Evolutionary conservation across 495 filamentous ascomycete species (phyloP), one percentile per base, ranked within the genome.

Genomic region (Xylaria telfairii): DNA sequence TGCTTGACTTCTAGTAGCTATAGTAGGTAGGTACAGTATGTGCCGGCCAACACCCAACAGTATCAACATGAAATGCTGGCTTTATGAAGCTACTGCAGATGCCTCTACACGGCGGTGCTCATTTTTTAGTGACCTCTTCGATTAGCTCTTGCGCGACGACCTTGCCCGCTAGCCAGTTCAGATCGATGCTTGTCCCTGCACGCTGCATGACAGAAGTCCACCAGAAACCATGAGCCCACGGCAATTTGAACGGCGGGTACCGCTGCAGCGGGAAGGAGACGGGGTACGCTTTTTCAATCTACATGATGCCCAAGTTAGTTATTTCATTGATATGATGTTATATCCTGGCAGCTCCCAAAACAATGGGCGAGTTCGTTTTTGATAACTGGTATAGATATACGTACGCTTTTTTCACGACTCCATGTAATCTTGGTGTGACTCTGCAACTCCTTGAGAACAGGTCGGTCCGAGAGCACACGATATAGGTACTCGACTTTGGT

Each of bases 251-350:
- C 1, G 72, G 28, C 12, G 70, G 72, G 63, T 72, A 74, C 13
- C 67, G 41, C 17, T 41, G 66, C 26, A 69, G 41, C n/a, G 74
- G 74, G 21, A 47, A 72, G 0, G 71, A 37, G 60, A 68, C 28
- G 30, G 76, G 74, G 54, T 76, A 73, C 0, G 72, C 76, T 2
- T 78, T 67, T 39, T 74, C 70, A 51, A 78, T 69, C 76, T 78
- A 21, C 59, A 61, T 4, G 28, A 57, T 62, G 7, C 32, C 32
- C 28, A 26, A 32, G 19, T 49, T 62, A 60, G 19, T 30, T 12
- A 12, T n/a, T 53, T 28, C 4, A 10, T 28, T 19, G 10, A 26
- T 19, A 4, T 1, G 10, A 4, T 1, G 10, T 28, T 3, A 53
- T 15, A 21, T 28, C 49, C 6, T 15, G 8, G 19, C n/a, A n/a